phyloP scores from a whole-genome alignment of 78 protist genomes.

The Dictyostelium discoideum region DNA sequence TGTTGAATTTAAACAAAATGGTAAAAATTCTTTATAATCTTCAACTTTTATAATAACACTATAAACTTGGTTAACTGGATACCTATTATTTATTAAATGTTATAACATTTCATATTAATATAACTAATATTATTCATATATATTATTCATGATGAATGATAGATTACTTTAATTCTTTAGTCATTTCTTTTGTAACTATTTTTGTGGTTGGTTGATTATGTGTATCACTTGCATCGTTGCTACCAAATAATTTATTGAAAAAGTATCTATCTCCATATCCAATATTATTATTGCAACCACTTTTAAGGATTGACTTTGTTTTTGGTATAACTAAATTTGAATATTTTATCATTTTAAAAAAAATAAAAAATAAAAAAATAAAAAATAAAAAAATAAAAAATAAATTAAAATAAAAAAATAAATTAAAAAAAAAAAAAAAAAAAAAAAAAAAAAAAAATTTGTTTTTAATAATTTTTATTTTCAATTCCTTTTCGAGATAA shows the following conservation, averaged over 20 bases:
- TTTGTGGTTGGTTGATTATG: neutral
- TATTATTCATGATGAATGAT: too few relatives aligned
- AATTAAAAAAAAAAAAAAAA: too few relatives aligned
- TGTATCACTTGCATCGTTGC: neutral
- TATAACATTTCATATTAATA: too few relatives aligned
- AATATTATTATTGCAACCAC: neutral
- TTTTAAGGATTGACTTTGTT: neutral
- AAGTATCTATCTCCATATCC: neutral
- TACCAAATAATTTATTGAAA: neutral
- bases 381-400: too few relatives aligned
- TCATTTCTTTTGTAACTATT: neutral
- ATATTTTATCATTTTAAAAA: neutral
- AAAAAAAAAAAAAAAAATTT: too few relatives aligned
- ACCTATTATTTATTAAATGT: neutral
- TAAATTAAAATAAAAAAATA: too few relatives aligned
- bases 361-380: too few relatives aligned
- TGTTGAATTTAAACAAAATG: constrained; percentile 46
- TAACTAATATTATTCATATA: neutral
- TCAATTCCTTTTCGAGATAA: too few relatives aligned
- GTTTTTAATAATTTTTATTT: too few relatives aligned
- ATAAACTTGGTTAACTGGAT: constrained; percentile 48
- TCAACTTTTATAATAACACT: constrained; percentile 41
- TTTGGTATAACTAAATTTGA: neutral
- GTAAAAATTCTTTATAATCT: constrained; percentile 42
- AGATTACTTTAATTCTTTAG: neutral